Evolutionary conservation across 306 rosid species (phyloP).

Genomic region (Ochetophila trinervis): DNA sequence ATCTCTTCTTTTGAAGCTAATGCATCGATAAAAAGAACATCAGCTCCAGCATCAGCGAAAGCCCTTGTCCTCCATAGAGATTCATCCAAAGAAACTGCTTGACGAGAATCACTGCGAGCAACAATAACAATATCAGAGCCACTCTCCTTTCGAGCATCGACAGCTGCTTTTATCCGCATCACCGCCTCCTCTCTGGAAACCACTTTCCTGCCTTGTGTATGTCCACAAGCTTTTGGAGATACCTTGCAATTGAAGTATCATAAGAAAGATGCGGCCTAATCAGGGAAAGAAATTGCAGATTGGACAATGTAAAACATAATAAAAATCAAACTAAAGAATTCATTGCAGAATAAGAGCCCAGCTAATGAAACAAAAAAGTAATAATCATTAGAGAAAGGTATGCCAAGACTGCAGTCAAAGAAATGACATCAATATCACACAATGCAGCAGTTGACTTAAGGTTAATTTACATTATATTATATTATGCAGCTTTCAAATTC

Average conservation of each 20-base stretch:
- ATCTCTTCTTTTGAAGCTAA: slow-evolving; percentile 75
- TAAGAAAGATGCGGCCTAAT: slow-evolving; percentile 11
- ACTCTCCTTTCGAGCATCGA: slow-evolving; percentile 77
- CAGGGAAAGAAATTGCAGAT: not conserved
- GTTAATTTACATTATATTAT: no score
- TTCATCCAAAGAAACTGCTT: slow-evolving; percentile 78
- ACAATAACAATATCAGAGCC: slow-evolving; percentile 85
- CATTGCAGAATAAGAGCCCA: not conserved
- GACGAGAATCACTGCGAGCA: slow-evolving; percentile 87
- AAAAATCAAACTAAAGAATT: not conserved
- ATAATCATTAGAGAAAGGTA: no score
- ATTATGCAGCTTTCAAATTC: no score
- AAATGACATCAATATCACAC: no score
- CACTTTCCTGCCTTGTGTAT: slow-evolving; percentile 80
- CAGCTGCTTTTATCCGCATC: slow-evolving; percentile 69
- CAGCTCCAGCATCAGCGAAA: slow-evolving; percentile 92
- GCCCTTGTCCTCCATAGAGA: slow-evolving; percentile 69
- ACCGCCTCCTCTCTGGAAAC: slow-evolving; percentile 76
- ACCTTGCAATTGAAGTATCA: slow-evolving; percentile 38
- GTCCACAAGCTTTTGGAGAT: slow-evolving; percentile 90
- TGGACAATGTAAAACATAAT: no score
- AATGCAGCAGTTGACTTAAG: no score
- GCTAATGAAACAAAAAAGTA: no score
- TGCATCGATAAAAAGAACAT: slow-evolving; percentile 86
- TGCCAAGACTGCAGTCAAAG: no score